Evolutionary conservation across 2,329 filamentous ascomycete genomes (phyloP).

Genomic region (Exophiala spinifera): DNA sequence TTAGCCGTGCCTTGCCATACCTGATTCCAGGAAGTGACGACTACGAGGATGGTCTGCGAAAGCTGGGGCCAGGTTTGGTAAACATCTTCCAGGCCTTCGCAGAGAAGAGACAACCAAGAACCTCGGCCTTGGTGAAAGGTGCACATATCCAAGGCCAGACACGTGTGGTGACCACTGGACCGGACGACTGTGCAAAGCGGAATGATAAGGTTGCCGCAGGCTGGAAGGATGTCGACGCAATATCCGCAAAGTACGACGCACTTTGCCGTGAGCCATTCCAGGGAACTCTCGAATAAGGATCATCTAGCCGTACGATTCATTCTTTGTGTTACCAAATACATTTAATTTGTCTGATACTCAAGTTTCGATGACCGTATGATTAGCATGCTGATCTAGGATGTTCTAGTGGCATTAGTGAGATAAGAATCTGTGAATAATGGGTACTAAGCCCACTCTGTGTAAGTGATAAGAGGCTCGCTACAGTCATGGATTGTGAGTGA

Average conservation of each 20-base stretch:
- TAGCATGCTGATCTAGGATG: no score
- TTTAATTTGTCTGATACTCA: neutral
- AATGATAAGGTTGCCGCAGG: slow-evolving; percentile 9
- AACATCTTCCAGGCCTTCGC: slow-evolving; percentile 14
- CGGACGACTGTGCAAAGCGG: slow-evolving; percentile 5
- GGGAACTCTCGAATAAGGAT: neutral
- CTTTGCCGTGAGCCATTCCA: slow-evolving; percentile 15
- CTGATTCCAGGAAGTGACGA: neutral
- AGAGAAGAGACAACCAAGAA: slow-evolving; percentile 14
- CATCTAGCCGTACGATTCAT: neutral
- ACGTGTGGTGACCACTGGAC: slow-evolving; percentile 11
- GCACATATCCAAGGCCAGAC: slow-evolving; percentile 12
- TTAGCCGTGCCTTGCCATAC: slow-evolving; percentile 9
- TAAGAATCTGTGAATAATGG: no score
- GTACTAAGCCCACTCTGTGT: no score
- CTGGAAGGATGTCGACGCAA: slow-evolving; percentile 7
- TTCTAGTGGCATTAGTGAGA: no score
- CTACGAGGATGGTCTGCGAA: neutral
- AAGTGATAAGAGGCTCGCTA: no score
- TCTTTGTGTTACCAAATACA: neutral
- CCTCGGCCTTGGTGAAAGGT: slow-evolving; percentile 13
- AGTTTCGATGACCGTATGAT: no score
- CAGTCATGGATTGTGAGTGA: no score
- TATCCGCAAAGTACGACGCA: slow-evolving; percentile 9
- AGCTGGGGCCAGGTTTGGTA: slow-evolving; percentile 1